These are phyloP conservation scores for Microthlaspi erraticum DNA, from an alignment of 345 rosid genomes.

Conservation along the genomic window DNA sequence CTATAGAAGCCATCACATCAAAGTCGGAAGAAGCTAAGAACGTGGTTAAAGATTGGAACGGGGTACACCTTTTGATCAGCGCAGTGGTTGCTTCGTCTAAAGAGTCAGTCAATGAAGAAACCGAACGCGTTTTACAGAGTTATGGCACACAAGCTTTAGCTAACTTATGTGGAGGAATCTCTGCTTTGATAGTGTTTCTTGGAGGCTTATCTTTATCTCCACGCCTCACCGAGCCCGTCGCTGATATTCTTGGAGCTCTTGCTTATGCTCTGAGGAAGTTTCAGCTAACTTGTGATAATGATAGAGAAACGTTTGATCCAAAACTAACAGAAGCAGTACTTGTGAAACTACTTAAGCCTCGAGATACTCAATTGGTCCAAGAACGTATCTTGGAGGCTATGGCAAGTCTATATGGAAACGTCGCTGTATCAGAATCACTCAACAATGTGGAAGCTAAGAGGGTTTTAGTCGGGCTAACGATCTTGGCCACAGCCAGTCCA, in stretches of 20 bases:
- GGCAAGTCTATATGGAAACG: constrained; percentile 81
- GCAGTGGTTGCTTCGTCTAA: constrained; percentile 87
- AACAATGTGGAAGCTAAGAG: constrained; percentile 73
- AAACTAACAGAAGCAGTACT: constrained; percentile 62
- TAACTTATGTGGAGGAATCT: constrained; percentile 79
- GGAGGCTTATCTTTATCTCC: constrained; percentile 72
- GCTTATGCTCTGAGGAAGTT: constrained; percentile 80
- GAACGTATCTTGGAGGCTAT: constrained; percentile 90
- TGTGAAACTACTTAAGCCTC: constrained; percentile 66
- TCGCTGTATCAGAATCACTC: constrained; percentile 53
- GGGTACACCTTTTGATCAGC: constrained; percentile 67
- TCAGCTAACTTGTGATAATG: constrained; percentile 48
- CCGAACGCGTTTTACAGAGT: constrained; percentile 59
- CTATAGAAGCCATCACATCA: constrained; percentile 77
- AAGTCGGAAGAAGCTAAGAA: constrained; percentile 68
- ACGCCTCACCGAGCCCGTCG: constrained; percentile 72
- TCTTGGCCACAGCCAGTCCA: constrained; percentile 59
- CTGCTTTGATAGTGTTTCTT: constrained; percentile 66
- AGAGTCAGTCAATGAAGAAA: constrained; percentile 74
- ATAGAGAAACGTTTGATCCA: constrained; percentile 62
- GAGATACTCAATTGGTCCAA: constrained; percentile 67
- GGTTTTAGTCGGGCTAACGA: constrained; percentile 72
- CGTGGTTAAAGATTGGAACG: constrained; percentile 65
- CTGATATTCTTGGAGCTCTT: constrained; percentile 84
- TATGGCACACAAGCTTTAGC: constrained; percentile 80